Base-by-base conservation (phyloP, 805 yeast species). In the Ogataea thermomethanolica region DNA sequence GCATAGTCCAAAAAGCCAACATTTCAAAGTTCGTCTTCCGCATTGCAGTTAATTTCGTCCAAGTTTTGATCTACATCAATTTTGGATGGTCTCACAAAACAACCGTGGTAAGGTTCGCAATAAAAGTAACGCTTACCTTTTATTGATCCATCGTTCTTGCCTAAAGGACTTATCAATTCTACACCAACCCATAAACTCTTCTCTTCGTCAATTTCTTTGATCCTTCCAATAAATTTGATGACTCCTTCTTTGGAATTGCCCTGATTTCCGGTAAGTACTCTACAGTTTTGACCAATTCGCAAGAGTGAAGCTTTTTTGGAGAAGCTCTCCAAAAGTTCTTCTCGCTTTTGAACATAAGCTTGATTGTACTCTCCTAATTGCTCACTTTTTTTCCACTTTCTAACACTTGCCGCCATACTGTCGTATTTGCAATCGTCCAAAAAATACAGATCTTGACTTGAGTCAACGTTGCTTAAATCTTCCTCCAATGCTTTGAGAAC, bases 111-210 rank as follows among this genome's bases (percentile, higher is more conserved):
- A 0, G 53, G 54, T 5, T 55, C 54, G 24, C 88, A 77, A 4
- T 65, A 54, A 56, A 91, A 90, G 48, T 84, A 73, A 25, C 69
- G 53, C 1, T 50, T 57, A 0, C 86, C 89, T 25, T 78, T 76
- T 28, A 88, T 65, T 14, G 77, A 63, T 0, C 98, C 98, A 55
- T 87, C 78, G 54, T 90, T 87, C 59, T 84, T 87, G 5, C 98
- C 98, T 7, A 75, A 73, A 0, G 97, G 91, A 50, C 84, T 88
- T 51, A 85, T 93, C 39, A 89, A 79, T 51, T 81, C 85, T 3
- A 91, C 74, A 0, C 97, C 98, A 23, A 85, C 73, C 96, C 97
- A 91, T 1, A 62, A 49, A 13, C 51, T 50, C 25, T 67, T 73
- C 2, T 69, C 72, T 20, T 49, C 47, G 34, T 78, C 80, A 35